These are phyloP conservation scores for Liquidambar formosana DNA, from an alignment of 164 flowering plant species.

Conservation along the genomic window DNA sequence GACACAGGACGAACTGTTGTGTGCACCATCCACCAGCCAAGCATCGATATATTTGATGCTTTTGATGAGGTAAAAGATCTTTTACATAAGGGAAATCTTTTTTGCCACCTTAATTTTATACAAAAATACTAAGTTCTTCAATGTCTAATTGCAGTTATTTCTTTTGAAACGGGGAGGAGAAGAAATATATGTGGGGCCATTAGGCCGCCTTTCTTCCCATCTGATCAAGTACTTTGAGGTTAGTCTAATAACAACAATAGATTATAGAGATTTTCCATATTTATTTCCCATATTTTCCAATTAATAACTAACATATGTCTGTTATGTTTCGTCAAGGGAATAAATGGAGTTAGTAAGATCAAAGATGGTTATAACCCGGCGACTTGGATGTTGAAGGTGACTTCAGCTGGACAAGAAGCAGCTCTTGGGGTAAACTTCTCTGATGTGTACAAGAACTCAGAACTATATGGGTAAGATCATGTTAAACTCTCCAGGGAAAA, in stretches of 20 bases:
- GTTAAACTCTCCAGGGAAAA: too few species aligned
- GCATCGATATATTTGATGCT: conserved; percentile 68
- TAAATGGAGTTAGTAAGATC: conserved; percentile 37
- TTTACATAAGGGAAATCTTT: not conserved
- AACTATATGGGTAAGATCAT: conserved; percentile 25
- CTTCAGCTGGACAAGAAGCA: conserved; percentile 39
- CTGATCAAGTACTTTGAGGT: conserved; percentile 54
- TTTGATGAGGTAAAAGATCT: conserved; percentile 58
- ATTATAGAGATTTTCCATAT: not conserved
- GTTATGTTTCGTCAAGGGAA: conserved; percentile 22
- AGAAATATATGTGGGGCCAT: conserved; percentile 47
- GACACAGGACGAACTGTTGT: conserved; percentile 61
- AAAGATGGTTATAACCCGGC: conserved; percentile 49
- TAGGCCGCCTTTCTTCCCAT: conserved; percentile 38
- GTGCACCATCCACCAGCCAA: conserved; percentile 67
- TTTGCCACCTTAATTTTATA: not conserved
- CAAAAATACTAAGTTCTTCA: not conserved
- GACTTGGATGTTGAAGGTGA: conserved; percentile 53
- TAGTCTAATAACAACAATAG: not conserved
- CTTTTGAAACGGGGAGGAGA: conserved; percentile 50
- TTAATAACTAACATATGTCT: not conserved
- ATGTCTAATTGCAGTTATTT: conserved; percentile 32
- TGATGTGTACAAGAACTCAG: conserved; percentile 37
- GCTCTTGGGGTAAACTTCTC: conserved; percentile 33
- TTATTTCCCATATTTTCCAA: not conserved